Base-by-base conservation (phyloP, 176 grass and related monocot species). In the Triticum monococcum region DNA sequence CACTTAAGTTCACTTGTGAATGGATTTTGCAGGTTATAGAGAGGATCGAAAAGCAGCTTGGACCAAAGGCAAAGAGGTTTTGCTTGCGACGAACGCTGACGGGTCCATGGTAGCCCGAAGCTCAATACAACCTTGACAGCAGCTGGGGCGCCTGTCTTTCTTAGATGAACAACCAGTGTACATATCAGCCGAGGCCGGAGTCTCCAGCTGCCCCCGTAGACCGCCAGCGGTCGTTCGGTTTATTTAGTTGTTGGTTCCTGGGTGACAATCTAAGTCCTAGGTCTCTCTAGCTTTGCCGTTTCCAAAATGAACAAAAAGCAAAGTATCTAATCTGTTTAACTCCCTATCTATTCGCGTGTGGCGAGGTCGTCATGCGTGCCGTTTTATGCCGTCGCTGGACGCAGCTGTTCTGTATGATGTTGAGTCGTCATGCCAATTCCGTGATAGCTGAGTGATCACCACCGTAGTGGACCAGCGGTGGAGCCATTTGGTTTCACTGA, bases 51-150 rank as follows among this genome's bases (percentile, higher is more conserved):
- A 61, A 91, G 52, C 90, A 92, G 64, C 74, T 80, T 73, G 82
- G 85, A 65, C 82, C 90, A 48, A 88, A 91, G 68, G 90, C 90
- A 22, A 95, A 95, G 85, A 95, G 84, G 69, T 43, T 92, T 43
- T 91, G 91, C 90, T 87, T 95, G 50, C 72, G 76, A 28, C 81
- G 93, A 60, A 92, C 93, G 9, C 79, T 90, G 50, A 95, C 90
- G 2, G 88, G 93, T 23, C 93, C 93, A 8, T 95, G 88, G 93
- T 95, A 95, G 83, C 37, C 57, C 81, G 52, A 85, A 85, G 82
- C 33, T 77, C 25, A 8, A 22, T 16, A 56, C 61, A 78, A 25
- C 78, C 33, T 71, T 85, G 64, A 81, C 38, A 43, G 14, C 70
- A 52, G 54, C 50, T 40, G 50, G 60, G 62, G 52, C 41, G 28